Percentiles rank a stretch among this genome's conserved stretches.
phyloP scores from a whole-genome alignment of 192 early-diverging fungal genomes.

The Backusella circina region DNA sequence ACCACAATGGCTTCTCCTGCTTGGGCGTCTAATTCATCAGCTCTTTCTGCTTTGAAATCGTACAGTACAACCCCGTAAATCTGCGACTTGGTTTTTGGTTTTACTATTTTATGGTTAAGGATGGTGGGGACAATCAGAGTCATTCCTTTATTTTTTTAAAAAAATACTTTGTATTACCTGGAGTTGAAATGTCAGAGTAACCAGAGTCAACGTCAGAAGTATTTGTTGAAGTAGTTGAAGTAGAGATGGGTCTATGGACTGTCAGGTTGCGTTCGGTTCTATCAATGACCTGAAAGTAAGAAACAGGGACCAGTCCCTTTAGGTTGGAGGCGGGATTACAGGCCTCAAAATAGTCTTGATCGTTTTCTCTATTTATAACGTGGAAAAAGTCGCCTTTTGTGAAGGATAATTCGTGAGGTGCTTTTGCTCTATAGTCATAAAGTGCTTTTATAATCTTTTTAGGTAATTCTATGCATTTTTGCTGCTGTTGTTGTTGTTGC shows the following conservation, averaged over 20 bases:
- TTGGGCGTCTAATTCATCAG: conserved; percentile 60
- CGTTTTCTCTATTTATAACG: conserved; percentile 61
- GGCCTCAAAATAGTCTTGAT: conserved; percentile 68
- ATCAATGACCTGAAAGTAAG: conserved; percentile 65
- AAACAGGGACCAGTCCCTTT: conserved; percentile 66
- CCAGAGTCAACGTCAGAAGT: conserved; percentile 34
- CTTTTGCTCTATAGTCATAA: conserved; percentile 61
- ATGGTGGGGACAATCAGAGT: not conserved
- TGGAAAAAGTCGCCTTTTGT: conserved; percentile 77
- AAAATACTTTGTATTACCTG: conserved; percentile 12
- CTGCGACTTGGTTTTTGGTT: not conserved
- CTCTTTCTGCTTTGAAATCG: conserved; percentile 63
- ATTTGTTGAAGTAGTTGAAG: conserved; percentile 7
- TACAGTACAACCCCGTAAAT: conserved; percentile 64
- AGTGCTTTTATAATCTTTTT: conserved; percentile 75
- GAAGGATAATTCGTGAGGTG: conserved; percentile 62
- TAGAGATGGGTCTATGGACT: conserved; percentile 14
- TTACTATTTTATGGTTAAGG: not conserved
- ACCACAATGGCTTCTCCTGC: conserved; percentile 63
- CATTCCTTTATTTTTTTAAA: no score
- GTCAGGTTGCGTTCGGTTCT: conserved; percentile 39
- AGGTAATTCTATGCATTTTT: conserved; percentile 36
- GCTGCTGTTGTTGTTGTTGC: not conserved
- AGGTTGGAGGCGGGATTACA: conserved; percentile 63
- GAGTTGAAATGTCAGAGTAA: conserved; percentile 22